phyloP scores from a whole-genome alignment of 495 filamentous ascomycete genomes.

The Lophium mytilinum region DNA sequence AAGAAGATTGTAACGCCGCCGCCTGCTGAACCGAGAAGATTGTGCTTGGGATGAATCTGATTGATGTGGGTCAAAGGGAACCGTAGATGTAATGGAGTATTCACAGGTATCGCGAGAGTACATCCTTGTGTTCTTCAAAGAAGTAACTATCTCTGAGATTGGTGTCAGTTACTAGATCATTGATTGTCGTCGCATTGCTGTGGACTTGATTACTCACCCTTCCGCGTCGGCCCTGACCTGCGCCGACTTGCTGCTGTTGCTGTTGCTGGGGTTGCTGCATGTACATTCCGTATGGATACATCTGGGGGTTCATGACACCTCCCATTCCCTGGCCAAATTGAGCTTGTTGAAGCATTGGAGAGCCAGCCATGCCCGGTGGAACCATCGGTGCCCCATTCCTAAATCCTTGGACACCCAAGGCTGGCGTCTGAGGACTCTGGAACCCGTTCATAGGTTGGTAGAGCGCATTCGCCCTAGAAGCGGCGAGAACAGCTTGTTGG shows the following conservation, averaged over 20 bases:
- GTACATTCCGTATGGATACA: slow-evolving; percentile 25
- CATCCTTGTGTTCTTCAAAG: background rate
- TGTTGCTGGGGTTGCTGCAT: slow-evolving; percentile 19
- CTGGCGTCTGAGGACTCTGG: slow-evolving; percentile 16
- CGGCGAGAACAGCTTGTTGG: slow-evolving; percentile 48
- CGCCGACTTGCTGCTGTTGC: slow-evolving; percentile 15
- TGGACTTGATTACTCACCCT: slow-evolving; percentile 10
- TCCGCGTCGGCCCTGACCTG: slow-evolving; percentile 18
- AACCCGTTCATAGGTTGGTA: slow-evolving; percentile 21
- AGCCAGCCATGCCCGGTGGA: slow-evolving; percentile 16
- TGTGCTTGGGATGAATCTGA: background rate
- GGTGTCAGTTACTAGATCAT: background rate
- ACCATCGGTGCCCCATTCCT: slow-evolving; percentile 14
- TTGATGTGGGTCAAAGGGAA: background rate
- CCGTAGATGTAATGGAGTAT: background rate
- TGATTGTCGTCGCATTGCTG: background rate
- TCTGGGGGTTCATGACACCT: slow-evolving; percentile 16
- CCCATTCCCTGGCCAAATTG: slow-evolving; percentile 14
- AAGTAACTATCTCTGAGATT: background rate
- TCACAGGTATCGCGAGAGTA: background rate
- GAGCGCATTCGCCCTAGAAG: slow-evolving; percentile 9
- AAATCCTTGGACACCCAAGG: slow-evolving; percentile 15
- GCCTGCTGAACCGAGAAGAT: background rate
- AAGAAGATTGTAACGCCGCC: background rate
- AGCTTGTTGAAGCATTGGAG: slow-evolving; percentile 20